Conservation (phyloP, 495 filamentous ascomycete genomes). For the Penicillium cataractarum region DNA sequence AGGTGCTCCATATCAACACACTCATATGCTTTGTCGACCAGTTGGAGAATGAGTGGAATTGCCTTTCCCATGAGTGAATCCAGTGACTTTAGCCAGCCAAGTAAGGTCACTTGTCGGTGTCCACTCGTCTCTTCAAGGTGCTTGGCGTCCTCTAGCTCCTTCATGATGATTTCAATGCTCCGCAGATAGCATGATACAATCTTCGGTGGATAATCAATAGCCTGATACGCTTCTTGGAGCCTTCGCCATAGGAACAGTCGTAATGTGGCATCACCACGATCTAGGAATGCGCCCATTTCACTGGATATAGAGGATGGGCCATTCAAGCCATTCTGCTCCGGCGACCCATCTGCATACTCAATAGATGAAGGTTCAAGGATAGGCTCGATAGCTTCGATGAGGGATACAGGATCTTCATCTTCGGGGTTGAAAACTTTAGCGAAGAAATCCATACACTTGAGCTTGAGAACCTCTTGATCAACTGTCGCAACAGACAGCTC, state of each 20-base stretch:
- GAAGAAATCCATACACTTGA: conserved; percentile 97
- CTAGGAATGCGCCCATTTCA: conserved; percentile 83
- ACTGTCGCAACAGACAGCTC: conserved; percentile 80
- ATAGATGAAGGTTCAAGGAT: conserved; percentile 77
- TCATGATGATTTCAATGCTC: conserved; percentile 79
- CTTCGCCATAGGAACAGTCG: conserved; percentile 85
- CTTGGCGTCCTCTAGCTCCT: conserved; percentile 66
- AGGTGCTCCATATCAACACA: conserved; percentile 81
- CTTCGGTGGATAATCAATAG: conserved; percentile 81
- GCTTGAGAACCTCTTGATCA: conserved; percentile 85
- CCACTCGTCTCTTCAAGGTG: conserved; percentile 63
- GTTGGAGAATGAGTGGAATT: conserved; percentile 64
- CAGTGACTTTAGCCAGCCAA: conserved; percentile 75
- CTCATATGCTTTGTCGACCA: conserved; percentile 70
- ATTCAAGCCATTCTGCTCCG: conserved; percentile 19
- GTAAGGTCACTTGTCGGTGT: conserved; percentile 65
- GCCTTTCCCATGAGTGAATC: conserved; percentile 73
- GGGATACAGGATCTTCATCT: conserved; percentile 69
- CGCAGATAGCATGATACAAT: conserved; percentile 83
- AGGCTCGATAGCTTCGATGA: conserved; percentile 92
- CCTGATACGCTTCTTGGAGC: conserved; percentile 82
- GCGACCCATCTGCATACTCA: conserved; percentile 30
- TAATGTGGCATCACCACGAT: conserved; percentile 76
- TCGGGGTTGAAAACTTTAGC: conserved; percentile 73
- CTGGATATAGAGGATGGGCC: conserved; percentile 46